These are phyloP conservation scores for Begonia peltatifolia DNA, from an alignment of 306 rosid genomes.

Conservation along the genomic window DNA sequence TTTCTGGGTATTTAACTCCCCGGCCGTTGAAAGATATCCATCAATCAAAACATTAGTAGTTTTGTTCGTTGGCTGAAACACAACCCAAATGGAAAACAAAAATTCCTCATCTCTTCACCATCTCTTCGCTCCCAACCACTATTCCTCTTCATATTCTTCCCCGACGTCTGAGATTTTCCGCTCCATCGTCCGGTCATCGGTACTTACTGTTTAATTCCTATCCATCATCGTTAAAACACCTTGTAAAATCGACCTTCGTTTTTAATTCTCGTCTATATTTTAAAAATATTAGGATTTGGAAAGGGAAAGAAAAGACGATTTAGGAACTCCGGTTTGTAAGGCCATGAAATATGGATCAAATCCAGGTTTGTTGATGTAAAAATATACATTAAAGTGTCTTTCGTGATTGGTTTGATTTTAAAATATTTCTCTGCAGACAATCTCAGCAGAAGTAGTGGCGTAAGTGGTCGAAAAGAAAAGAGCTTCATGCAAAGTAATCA, in stretches of 20 bases:
- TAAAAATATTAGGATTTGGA: constrained; percentile 17
- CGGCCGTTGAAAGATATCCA: constrained; percentile 8
- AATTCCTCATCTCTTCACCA: constrained; percentile 33
- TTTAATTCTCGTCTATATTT: background rate
- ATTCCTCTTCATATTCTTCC: constrained; percentile 33
- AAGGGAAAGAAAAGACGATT: constrained; percentile 13
- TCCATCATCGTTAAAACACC: background rate
- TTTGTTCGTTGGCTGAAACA: constrained; percentile 33
- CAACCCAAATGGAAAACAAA: constrained; percentile 37
- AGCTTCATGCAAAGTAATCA: constrained; percentile 20
- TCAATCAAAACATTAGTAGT: constrained; percentile 15
- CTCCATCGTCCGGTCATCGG: constrained; percentile 57
- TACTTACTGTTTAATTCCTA: background rate
- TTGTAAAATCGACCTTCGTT: no score
- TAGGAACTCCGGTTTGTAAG: constrained; percentile 10
- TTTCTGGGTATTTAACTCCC: background rate
- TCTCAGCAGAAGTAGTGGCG: constrained; percentile 18
- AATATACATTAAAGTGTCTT: background rate
- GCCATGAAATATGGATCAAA: constrained; percentile 9
- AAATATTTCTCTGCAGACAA: constrained; percentile 5
- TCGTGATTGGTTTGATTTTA: background rate
- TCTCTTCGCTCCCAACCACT: constrained; percentile 56
- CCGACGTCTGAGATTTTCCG: constrained; percentile 33
- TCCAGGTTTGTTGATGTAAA: constrained; percentile 9
- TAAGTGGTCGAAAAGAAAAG: constrained; percentile 18